phyloP scores from a whole-genome alignment of 129 eudicot genomes.

The Solidago caesia region DNA sequence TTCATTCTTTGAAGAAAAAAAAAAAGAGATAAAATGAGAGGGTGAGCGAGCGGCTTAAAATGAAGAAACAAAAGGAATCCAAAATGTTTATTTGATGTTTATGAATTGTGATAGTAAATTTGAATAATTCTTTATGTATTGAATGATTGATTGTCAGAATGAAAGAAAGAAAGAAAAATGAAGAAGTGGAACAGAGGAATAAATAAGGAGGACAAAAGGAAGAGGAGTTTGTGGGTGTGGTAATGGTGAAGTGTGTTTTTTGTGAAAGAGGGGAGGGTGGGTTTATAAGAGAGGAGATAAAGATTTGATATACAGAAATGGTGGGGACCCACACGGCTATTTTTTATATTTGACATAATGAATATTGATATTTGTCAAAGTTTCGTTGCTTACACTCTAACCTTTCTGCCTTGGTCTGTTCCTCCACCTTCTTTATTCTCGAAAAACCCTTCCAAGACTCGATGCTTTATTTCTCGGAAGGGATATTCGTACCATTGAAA shows the following conservation, averaged over 20 bases:
- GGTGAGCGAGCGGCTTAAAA: constrained; percentile 51
- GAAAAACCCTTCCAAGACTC: no score
- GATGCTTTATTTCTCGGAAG: no score
- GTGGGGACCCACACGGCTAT: neutral
- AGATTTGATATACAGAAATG: constrained; percentile 29
- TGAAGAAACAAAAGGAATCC: constrained; percentile 20
- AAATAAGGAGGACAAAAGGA: constrained; percentile 28
- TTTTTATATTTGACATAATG: no score
- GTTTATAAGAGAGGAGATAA: constrained; percentile 53
- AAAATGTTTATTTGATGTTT: constrained; percentile 25
- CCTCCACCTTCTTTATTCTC: no score
- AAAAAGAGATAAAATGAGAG: neutral
- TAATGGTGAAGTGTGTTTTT: constrained; percentile 19
- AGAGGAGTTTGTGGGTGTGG: constrained; percentile 31
- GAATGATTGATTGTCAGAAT: constrained; percentile 16
- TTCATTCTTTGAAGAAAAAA: constrained; percentile 16
- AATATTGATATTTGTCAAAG: no score
- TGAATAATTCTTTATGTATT: neutral
- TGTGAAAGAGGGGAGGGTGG: constrained; percentile 31
- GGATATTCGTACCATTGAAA: no score
- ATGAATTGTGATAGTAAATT: constrained; percentile 11
- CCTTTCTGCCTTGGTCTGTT: no score
- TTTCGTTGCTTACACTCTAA: no score
- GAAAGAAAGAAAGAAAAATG: neutral
- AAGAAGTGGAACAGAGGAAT: constrained; percentile 21